Percentiles rank a stretch among this genome's conserved stretches.
phyloP scores from a whole-genome alignment of 352 stramenopile species.

The Aphanomyces euteiches region DNA sequence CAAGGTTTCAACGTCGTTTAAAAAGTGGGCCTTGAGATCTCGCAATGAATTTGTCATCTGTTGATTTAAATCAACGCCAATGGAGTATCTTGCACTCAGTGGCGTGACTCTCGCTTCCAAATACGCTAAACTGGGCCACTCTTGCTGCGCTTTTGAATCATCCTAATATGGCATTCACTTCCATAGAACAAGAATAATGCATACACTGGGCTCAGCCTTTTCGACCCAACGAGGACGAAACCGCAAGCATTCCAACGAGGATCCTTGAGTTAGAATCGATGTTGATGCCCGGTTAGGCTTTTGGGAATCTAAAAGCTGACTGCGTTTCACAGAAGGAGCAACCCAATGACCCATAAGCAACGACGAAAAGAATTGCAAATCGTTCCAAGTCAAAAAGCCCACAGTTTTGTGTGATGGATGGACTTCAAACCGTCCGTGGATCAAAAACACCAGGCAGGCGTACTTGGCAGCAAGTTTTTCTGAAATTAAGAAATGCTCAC shows the following conservation, averaged over 20 bases:
- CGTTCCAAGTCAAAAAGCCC: constrained; percentile 57
- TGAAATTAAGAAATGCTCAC: constrained; percentile 62
- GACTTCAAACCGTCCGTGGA: constrained; percentile 74
- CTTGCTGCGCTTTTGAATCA: neutral
- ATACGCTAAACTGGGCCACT: constrained; percentile 48
- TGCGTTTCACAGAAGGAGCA: constrained; percentile 17
- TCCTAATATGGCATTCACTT: too few relatives aligned
- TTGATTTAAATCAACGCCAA: constrained; percentile 60
- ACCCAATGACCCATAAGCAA: constrained; percentile 78
- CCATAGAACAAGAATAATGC: too few relatives aligned
- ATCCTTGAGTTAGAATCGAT: constrained; percentile 7
- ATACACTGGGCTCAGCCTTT: constrained; percentile 30
- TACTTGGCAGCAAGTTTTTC: constrained; percentile 74
- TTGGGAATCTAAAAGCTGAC: neutral
- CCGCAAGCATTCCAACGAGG: constrained; percentile 21
- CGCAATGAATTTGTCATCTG: constrained; percentile 60
- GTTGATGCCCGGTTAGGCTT: neutral
- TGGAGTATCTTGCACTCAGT: constrained; percentile 49
- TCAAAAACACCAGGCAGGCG: constrained; percentile 72
- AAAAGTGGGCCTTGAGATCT: constrained; percentile 69
- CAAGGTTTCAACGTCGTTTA: constrained; percentile 68
- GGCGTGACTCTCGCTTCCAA: constrained; percentile 55
- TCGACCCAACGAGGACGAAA: constrained; percentile 11
- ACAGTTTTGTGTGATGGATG: constrained; percentile 53
- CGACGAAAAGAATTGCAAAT: constrained; percentile 67